These are phyloP conservation scores for Schwanniomyces pseudopolymorphus DNA, from an alignment of 805 yeast genomes.

Conservation along the genomic window DNA sequence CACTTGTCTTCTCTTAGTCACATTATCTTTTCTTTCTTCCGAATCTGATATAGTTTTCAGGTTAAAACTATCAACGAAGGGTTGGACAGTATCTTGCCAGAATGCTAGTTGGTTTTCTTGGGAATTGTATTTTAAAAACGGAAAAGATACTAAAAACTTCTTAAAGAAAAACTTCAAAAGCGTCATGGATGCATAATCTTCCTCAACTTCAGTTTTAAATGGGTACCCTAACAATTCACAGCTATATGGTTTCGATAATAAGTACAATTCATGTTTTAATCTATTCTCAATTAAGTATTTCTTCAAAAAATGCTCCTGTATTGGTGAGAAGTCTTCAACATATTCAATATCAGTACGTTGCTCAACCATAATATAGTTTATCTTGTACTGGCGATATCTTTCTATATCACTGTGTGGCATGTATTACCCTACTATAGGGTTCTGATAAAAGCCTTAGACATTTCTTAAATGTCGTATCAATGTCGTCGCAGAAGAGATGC, in stretches of 20 bases:
- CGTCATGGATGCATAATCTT: slow-evolving; percentile 51
- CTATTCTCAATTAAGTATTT: slow-evolving; percentile 70
- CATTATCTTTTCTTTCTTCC: slow-evolving; percentile 71
- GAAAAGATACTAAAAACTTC: slow-evolving; percentile 66
- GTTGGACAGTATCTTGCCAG: slow-evolving; percentile 80
- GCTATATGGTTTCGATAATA: slow-evolving; percentile 59
- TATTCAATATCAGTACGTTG: neutral
- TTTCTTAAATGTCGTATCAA: neutral
- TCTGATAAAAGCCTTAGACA: neutral
- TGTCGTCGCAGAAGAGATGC: neutral
- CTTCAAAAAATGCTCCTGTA: slow-evolving; percentile 85
- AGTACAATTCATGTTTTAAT: slow-evolving; percentile 60
- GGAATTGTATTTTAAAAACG: slow-evolving; percentile 58
- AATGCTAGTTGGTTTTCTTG: slow-evolving; percentile 51
- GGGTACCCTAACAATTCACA: slow-evolving; percentile 77
- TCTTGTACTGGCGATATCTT: neutral
- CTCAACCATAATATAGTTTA: neutral
- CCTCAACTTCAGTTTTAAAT: slow-evolving; percentile 44
- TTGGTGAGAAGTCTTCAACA: slow-evolving; percentile 41
- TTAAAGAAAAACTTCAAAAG: slow-evolving; percentile 64
- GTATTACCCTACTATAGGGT: neutral
- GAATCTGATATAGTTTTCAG: slow-evolving; percentile 68
- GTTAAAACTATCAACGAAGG: slow-evolving; percentile 78
- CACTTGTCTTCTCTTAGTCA: slow-evolving; percentile 59
- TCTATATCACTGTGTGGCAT: neutral